Percentiles rank a stretch among this genome's conserved stretches.
Evolutionary conservation across 208 protist genomes (phyloP).

Genomic region (Novymonas esmeraldas): DNA sequence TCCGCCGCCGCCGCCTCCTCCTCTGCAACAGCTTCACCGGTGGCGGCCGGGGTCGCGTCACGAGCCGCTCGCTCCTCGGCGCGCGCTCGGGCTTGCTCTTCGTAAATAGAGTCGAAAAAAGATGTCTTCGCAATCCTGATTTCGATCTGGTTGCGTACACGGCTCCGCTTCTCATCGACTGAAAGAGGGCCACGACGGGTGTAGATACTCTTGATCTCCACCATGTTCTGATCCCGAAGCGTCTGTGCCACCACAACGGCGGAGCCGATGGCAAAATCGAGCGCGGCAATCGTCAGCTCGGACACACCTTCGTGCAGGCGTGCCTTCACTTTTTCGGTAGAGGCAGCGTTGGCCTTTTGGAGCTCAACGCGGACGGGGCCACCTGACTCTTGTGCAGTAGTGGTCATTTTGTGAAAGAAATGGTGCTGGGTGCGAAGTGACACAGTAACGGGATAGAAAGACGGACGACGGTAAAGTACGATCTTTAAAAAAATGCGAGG

Average conservation of each 20-base stretch:
- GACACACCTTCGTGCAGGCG: slow-evolving; percentile 43
- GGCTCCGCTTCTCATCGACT: slow-evolving; percentile 31
- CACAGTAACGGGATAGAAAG: background rate
- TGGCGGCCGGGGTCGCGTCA: slow-evolving; percentile 30
- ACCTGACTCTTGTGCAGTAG: slow-evolving; percentile 17
- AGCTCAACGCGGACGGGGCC: slow-evolving; percentile 49
- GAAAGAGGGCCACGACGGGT: slow-evolving; percentile 37
- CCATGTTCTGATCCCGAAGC: slow-evolving; percentile 60
- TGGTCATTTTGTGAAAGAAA: slow-evolving; percentile 8
- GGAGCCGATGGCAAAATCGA: slow-evolving; percentile 48
- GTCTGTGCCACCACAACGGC: slow-evolving; percentile 55
- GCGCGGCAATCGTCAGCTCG: slow-evolving; percentile 46
- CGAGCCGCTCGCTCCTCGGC: slow-evolving; percentile 42
- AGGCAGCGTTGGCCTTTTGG: slow-evolving; percentile 50
- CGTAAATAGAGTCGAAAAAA: slow-evolving; percentile 50
- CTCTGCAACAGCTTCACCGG: background rate
- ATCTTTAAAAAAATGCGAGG: background rate
- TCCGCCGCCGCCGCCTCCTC: slow-evolving; percentile 3
- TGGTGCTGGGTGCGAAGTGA: too few relatives aligned
- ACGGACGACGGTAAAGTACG: too few relatives aligned
- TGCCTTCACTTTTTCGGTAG: slow-evolving; percentile 51
- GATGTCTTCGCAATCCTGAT: slow-evolving; percentile 43
- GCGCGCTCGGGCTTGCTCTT: slow-evolving; percentile 46
- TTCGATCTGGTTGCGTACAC: slow-evolving; percentile 45
- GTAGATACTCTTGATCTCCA: slow-evolving; percentile 50